Base-by-base conservation (phyloP, 2,329 filamentous ascomycete genomes). In the Diaporthe capsici region DNA sequence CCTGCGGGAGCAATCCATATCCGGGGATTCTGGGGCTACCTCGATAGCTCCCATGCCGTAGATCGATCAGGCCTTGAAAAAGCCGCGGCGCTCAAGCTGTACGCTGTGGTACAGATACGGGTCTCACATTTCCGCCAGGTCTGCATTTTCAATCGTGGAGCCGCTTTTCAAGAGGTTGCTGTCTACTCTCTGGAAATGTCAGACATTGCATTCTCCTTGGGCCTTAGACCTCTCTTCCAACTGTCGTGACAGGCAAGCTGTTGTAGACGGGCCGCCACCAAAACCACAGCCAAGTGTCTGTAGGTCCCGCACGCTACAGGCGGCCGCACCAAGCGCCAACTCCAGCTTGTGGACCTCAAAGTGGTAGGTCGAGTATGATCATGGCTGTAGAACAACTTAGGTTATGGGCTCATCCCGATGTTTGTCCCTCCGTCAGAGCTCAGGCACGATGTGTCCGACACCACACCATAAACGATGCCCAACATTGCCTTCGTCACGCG, bases 51-150 rank as follows among this genome's bases (percentile, higher is more conserved):
- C 85, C 87, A 78, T 85, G 90, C 90, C 90, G 90, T 84, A 91
- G 87, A 92, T 90, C 82, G 81, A 90, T 76, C 53, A 87, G 89
- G 86, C 89, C 88, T 88, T 87, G 85, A 87, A 90, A 91, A 91
- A 92, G 89, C 90, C 83, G 89, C 90, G 87, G 85, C 86, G 85
- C 82, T 84, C 83, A 84, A 91, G 89, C 81, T 80, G 80, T 84
- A 84, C 86, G 86, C 85, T 86, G 89, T 86, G 86, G 90, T 90
- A 92, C 90, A 92, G 90, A 92, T 92, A 92, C 90, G 89, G 89
- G 90, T 87, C 89, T 86, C 80, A 92, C 88, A 92, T 86, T 53
- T 53, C 47, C 22, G 22, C 31, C 31, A 25, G 39, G 22, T 39
- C 65, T 31, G 22, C 17, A 3, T 17, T 49, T 53, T 47, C 22